Conservation (phyloP, 768 basidiomycete species). For the Cantharellus anzutake region DNA sequence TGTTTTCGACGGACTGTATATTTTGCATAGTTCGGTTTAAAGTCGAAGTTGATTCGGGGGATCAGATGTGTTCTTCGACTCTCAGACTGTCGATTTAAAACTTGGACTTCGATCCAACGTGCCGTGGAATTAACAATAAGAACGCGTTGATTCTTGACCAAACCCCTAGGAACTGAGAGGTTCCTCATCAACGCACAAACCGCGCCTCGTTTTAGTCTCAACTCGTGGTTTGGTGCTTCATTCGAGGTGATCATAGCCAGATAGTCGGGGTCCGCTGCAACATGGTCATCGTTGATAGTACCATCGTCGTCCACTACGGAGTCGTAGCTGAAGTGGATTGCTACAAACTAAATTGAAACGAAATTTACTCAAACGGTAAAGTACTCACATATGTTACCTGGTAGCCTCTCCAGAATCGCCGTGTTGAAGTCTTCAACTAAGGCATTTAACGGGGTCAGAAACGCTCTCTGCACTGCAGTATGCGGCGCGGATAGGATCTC, state of each 20-base stretch:
- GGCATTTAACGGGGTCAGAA: background rate
- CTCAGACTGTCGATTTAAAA: conserved; percentile 5
- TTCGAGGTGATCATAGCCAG: conserved; percentile 10
- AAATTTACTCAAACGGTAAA: no score
- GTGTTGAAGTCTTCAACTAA: background rate
- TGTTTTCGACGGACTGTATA: no score
- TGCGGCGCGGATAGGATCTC: background rate
- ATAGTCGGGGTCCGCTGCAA: conserved; percentile 10
- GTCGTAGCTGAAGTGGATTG: background rate
- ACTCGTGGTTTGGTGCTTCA: conserved; percentile 13
- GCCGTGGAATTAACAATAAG: conserved; percentile 16
- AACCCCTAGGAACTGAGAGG: conserved; percentile 19
- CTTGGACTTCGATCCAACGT: conserved; percentile 11
- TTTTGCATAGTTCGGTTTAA: background rate
- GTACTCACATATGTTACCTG: background rate
- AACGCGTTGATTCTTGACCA: conserved; percentile 24
- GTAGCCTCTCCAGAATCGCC: background rate
- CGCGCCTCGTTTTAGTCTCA: conserved; percentile 17
- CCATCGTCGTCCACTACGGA: background rate
- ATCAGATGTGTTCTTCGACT: background rate
- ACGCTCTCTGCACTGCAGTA: background rate
- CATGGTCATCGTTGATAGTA: background rate
- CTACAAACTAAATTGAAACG: no score
- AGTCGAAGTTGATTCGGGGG: background rate
- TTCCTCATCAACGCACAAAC: conserved; percentile 22